A percentile compares a stretch with the other conserved stretches of the same genome.
Conservation (phyloP, 2,329 filamentous ascomycete species). For the Diaporthe eres region DNA sequence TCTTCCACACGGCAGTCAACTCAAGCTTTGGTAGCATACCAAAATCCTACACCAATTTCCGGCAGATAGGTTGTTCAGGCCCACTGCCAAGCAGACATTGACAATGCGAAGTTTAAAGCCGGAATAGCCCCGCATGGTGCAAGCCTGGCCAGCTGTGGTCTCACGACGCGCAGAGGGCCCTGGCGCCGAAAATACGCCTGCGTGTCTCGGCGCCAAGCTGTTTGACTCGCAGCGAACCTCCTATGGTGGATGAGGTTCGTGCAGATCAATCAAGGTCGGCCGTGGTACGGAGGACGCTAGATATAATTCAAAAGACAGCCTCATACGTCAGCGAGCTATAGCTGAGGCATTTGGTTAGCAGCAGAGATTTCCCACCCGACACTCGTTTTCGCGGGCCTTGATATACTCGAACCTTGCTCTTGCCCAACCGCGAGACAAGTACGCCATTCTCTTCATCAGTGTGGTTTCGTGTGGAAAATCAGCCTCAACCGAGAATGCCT, state of each 20-base stretch:
- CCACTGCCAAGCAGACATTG: conserved; percentile 7
- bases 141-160: not conserved
- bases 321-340: not conserved
- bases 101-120: conserved; percentile 1
- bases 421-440: conserved; percentile 2
- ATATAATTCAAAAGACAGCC: not conserved
- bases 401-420: conserved; percentile 2
- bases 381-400: not conserved
- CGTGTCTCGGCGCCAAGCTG: conserved; percentile 26
- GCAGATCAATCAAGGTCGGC: not conserved
- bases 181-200: conserved; percentile 6
- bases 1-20: not conserved
- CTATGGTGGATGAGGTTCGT: not conserved
- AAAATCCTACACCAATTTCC: not conserved
- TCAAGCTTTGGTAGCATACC: not conserved
- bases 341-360: not conserved
- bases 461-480: not conserved
- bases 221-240: conserved; percentile 20
- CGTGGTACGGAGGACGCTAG: not conserved
- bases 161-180: no score
- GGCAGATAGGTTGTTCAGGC: not conserved
- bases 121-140: conserved; percentile 17
- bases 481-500: conserved; percentile 1
- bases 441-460: not conserved
- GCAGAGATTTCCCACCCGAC: not conserved